Evolutionary conservation across 2,329 filamentous ascomycete genomes (phyloP).

Genomic region (Monosporascus sp.): DNA sequence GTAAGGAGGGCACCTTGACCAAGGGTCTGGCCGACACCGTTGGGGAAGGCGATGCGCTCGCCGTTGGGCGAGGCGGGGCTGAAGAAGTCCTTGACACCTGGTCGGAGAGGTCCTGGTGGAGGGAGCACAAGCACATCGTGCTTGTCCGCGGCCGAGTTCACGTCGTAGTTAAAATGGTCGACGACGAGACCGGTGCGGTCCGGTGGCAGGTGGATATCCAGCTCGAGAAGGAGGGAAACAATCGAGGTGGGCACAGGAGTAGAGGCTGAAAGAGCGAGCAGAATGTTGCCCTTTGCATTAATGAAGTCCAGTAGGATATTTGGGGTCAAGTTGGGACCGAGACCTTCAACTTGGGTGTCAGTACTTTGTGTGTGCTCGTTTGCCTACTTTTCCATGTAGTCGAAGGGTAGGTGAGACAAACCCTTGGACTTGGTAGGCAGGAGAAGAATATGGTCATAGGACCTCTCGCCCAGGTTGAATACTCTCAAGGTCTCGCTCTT

Average conservation of each 20-base stretch:
- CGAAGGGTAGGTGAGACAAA: conserved; percentile 29
- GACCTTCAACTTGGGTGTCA: conserved; percentile 45
- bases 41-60: conserved; percentile 71
- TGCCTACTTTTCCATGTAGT: background rate
- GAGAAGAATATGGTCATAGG: conserved; percentile 86
- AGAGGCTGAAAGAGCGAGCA: conserved; percentile 74
- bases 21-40: conserved; percentile 73
- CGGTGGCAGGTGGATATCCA: conserved; percentile 81
- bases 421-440: conserved; percentile 89
- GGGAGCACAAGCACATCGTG: conserved; percentile 85
- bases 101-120: conserved; percentile 57
- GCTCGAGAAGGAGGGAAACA: conserved; percentile 73
- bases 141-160: conserved; percentile 65
- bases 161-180: conserved; percentile 94
- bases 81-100: conserved; percentile 75
- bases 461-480: conserved; percentile 80
- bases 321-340: conserved; percentile 83
- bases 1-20: conserved; percentile 72
- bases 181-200: conserved; percentile 83
- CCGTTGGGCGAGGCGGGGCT: conserved; percentile 48
- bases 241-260: conserved; percentile 66
- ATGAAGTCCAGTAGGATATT: conserved; percentile 85
- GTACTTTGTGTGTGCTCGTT: background rate
- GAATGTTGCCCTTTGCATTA: conserved; percentile 85
- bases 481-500: conserved; percentile 73